Evolutionary conservation across 1,284 basidiomycete species (phyloP).

Genomic region (Ceratobasidium sp.): DNA sequence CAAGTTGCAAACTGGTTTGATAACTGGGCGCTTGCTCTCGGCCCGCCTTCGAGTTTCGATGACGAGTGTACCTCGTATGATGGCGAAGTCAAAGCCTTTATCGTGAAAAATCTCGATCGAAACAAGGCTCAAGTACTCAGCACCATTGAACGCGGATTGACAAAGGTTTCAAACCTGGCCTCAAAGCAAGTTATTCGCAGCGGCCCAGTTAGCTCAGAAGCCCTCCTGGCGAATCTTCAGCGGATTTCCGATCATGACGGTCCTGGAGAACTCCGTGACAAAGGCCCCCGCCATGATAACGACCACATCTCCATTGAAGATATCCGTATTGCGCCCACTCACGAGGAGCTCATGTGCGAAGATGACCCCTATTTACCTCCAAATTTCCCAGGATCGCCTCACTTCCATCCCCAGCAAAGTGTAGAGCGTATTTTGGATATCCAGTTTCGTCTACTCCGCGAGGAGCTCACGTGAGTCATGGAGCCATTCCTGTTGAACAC

Average conservation of each 20-base stretch:
- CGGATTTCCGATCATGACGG: constrained; percentile 65
- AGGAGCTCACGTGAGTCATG: constrained; percentile 71
- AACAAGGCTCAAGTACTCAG: constrained; percentile 59
- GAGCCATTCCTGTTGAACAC: no score
- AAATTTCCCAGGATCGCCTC: constrained; percentile 70
- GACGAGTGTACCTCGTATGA: constrained; percentile 55
- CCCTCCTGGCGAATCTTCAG: constrained; percentile 54
- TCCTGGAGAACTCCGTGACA: constrained; percentile 65
- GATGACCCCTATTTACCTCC: constrained; percentile 69
- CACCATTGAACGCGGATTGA: constrained; percentile 60
- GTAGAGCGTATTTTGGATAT: constrained; percentile 74
- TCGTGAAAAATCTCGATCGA: constrained; percentile 59
- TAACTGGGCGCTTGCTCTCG: constrained; percentile 63
- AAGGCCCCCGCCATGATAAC: constrained; percentile 75
- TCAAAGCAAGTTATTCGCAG: neutral
- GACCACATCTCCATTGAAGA: constrained; percentile 68
- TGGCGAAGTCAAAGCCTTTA: constrained; percentile 56
- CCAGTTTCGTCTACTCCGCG: constrained; percentile 77
- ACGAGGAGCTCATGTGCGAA: constrained; percentile 67
- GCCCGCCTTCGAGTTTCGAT: constrained; percentile 57
- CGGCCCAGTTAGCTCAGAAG: constrained; percentile 51
- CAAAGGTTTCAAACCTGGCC: neutral
- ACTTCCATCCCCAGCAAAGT: constrained; percentile 66
- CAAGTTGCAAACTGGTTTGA: constrained; percentile 64
- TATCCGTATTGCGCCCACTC: constrained; percentile 74